phyloP scores from a whole-genome alignment of 2,329 filamentous ascomycete species.

The Verticillium tricorpus region DNA sequence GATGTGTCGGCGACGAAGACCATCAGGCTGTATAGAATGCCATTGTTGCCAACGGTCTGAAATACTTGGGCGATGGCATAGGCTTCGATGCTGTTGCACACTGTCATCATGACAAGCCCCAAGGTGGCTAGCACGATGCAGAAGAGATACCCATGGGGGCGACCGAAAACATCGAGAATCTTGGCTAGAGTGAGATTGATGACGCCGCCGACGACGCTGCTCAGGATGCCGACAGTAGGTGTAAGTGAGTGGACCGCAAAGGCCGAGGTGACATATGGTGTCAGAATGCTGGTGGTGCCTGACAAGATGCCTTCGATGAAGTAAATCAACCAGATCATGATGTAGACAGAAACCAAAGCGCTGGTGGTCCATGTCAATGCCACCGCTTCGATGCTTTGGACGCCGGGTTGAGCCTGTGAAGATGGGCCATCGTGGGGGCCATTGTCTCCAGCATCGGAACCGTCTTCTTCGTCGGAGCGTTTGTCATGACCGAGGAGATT shows the following conservation, averaged over 20 bases:
- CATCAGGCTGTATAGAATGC: constrained; percentile 18
- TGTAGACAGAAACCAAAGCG: constrained; percentile 32
- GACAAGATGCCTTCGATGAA: constrained; percentile 38
- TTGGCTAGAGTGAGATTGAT: constrained; percentile 61
- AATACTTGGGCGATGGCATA: neutral
- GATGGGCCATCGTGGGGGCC: neutral
- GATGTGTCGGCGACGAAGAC: constrained; percentile 25
- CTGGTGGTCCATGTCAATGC: constrained; percentile 33
- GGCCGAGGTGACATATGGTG: constrained; percentile 40
- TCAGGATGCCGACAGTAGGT: constrained; percentile 45
- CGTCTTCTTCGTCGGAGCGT: neutral
- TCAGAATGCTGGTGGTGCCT: neutral
- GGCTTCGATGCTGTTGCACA: constrained; percentile 31
- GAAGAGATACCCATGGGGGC: constrained; percentile 54
- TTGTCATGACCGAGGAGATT: neutral
- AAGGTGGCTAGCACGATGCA: constrained; percentile 43
- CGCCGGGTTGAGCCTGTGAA: neutral
- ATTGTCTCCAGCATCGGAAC: neutral
- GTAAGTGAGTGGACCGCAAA: constrained; percentile 49
- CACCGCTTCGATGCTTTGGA: constrained; percentile 30
- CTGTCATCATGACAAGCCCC: constrained; percentile 58
- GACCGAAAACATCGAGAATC: constrained; percentile 59
- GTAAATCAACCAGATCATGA: constrained; percentile 41
- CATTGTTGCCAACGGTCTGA: constrained; percentile 7
- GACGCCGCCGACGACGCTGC: constrained; percentile 49